phyloP scores from a whole-genome alignment of 2,329 filamentous ascomycete species.

The Colletotrichum aenigma region DNA sequence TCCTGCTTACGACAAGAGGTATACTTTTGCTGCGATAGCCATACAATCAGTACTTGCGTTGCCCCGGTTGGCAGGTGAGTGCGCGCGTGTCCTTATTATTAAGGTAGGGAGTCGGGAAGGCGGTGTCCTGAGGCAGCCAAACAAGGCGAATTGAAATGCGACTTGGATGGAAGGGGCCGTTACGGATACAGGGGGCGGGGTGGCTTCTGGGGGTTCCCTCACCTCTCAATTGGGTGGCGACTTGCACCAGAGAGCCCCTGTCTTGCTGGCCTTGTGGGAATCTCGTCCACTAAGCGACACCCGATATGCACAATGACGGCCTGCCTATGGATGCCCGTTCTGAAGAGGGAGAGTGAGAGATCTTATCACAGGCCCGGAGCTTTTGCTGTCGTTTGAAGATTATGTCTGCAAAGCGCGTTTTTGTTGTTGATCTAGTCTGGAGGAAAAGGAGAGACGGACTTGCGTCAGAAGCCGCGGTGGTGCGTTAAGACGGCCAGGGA shows the following conservation, averaged over 20 bases:
- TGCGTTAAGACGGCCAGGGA: neutral
- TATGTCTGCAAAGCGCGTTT: neutral
- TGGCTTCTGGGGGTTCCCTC: constrained; percentile 11
- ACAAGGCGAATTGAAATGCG: constrained; percentile 16
- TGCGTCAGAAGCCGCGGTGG: neutral
- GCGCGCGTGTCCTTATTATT: constrained; percentile 12
- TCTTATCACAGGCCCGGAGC: neutral
- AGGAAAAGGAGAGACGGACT: neutral
- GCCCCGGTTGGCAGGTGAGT: constrained; percentile 5
- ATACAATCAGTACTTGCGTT: constrained; percentile 7
- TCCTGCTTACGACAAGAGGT: neutral
- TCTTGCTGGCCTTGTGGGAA: constrained; percentile 10
- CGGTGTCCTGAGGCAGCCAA: constrained; percentile 16
- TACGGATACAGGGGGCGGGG: constrained; percentile 20
- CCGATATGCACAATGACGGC: constrained; percentile 14
- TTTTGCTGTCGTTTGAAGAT: neutral
- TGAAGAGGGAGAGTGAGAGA: neutral
- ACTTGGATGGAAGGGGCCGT: constrained; percentile 17
- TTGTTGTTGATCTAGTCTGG: neutral
- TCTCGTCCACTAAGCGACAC: neutral
- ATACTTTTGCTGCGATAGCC: neutral
- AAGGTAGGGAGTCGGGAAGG: neutral
- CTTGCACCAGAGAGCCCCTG: constrained; percentile 12
- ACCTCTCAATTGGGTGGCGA: constrained; percentile 19
- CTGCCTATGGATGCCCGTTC: neutral